Conservation (phyloP, 257 asterid genomes). For the Fraxinus quadrangulata region DNA sequence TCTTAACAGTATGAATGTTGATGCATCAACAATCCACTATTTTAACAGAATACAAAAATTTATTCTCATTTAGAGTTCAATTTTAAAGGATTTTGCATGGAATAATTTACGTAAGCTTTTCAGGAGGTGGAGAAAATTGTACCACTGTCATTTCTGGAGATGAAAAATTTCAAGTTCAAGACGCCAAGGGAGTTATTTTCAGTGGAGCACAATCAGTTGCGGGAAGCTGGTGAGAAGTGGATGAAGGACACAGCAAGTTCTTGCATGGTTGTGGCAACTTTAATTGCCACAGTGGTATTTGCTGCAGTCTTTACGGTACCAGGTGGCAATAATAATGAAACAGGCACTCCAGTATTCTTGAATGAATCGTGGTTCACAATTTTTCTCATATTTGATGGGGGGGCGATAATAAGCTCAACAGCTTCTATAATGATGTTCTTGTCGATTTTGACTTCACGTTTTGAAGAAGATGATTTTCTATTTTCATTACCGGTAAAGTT, state of each 20-base stretch:
- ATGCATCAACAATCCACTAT: no score
- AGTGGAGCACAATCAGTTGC: constrained; percentile 26
- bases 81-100: neutral
- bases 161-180: constrained; percentile 16
- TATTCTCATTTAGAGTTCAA: no score
- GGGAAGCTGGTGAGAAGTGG: constrained; percentile 42
- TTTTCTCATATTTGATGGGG: constrained; percentile 29
- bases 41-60: no score
- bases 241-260: constrained; percentile 42
- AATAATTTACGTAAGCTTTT: neutral
- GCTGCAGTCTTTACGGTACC: constrained; percentile 41
- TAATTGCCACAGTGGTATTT: constrained; percentile 40
- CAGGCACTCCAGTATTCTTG: constrained; percentile 31
- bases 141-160: constrained; percentile 11
- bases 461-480: constrained; percentile 20
- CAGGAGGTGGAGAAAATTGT: constrained; percentile 42
- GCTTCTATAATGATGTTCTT: constrained; percentile 26
- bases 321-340: constrained; percentile 24
- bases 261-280: constrained; percentile 41
- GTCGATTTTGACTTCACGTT: constrained; percentile 21
- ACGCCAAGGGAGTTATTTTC: constrained; percentile 27
- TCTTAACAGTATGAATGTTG: no score
- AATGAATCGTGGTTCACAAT: constrained; percentile 15
- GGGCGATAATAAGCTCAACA: constrained; percentile 11
- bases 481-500: constrained; percentile 17